These are phyloP conservation scores for Xylaria multiplex DNA, from an alignment of 2,329 filamentous ascomycete genomes.

Conservation along the genomic window DNA sequence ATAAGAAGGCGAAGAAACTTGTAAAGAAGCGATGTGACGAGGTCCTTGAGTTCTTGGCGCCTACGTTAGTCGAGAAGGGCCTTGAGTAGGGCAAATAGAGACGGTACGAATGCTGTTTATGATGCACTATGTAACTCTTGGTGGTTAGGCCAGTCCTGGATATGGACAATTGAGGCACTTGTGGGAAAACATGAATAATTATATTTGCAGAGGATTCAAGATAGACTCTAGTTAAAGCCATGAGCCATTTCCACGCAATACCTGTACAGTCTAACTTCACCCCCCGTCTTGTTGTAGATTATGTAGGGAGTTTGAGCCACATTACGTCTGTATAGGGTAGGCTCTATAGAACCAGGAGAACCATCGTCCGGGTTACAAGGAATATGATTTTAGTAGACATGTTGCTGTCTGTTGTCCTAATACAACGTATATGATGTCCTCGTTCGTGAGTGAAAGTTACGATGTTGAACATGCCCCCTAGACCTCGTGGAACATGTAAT, in stretches of 20 bases:
- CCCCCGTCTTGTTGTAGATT: background rate
- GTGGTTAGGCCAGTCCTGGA: background rate
- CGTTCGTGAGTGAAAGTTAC: background rate
- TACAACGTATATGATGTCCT: background rate
- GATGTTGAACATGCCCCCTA: no score
- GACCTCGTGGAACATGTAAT: no score
- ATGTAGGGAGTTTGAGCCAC: background rate
- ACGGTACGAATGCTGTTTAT: background rate
- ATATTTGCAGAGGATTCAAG: no score
- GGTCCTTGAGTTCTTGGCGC: conserved; percentile 53
- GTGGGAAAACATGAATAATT: no score
- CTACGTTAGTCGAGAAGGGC: conserved; percentile 39
- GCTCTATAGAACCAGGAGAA: background rate
- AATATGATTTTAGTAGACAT: background rate
- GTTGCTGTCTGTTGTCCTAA: background rate
- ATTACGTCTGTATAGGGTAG: background rate
- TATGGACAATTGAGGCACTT: background rate
- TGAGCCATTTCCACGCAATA: no score
- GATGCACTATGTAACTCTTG: background rate
- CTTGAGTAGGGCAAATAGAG: conserved; percentile 25
- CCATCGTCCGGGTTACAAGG: background rate
- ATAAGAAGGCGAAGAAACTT: conserved; percentile 59
- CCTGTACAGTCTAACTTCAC: background rate
- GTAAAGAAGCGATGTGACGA: conserved; percentile 60
- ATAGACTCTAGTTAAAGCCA: no score